A percentile compares a stretch with the other conserved stretches of the same genome.
Conservation (phyloP, 2,329 filamentous ascomycete genomes). For the Ciborinia camelliae region DNA sequence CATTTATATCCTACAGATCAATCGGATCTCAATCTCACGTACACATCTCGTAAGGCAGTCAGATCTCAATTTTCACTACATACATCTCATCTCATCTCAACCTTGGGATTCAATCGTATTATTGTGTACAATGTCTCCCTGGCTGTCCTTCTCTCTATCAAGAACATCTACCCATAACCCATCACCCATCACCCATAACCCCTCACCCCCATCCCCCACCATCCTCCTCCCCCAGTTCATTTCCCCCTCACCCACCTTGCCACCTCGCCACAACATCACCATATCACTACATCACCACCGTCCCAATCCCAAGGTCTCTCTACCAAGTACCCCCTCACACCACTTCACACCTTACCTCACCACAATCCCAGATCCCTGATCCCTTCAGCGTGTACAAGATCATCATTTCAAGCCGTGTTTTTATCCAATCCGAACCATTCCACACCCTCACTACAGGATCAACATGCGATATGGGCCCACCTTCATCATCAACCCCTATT, state of each 20-base stretch:
- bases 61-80: background rate
- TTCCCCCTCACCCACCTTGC: background rate
- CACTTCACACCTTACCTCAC: background rate
- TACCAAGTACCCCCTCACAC: background rate
- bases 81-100: too few relatives aligned
- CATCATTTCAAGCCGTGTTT: background rate
- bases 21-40: constrained; percentile 2
- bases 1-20: background rate
- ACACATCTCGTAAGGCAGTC: background rate
- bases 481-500: background rate
- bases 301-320: background rate
- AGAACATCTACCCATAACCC: background rate
- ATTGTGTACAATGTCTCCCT: background rate
- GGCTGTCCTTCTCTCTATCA: too few relatives aligned
- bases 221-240: background rate
- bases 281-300: background rate
- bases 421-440: background rate
- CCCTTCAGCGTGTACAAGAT: background rate
- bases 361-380: background rate
- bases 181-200: background rate
- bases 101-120: background rate
- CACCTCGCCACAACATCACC: background rate
- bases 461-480: background rate
- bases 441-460: background rate
- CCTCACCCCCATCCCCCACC: background rate